Base-by-base conservation (phyloP, 2,329 filamentous ascomycete genomes). In the Ceratocystis huliohia region DNA sequence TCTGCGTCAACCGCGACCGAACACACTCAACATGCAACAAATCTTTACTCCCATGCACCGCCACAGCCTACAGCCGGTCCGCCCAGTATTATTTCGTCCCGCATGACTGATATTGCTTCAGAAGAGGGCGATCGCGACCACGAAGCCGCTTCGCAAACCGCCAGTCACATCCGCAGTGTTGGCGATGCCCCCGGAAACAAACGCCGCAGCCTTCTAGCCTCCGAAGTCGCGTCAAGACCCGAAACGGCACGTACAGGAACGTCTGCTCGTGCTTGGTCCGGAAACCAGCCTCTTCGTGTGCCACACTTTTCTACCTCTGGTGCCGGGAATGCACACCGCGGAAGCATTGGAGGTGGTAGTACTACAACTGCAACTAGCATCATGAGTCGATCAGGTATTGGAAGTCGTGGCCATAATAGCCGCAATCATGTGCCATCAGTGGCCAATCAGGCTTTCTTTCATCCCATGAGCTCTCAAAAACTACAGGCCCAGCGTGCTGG, bases 391-490 rank as follows among this genome's bases (percentile, higher is more conserved):
- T 65, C 66, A 6, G 66, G 66, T 1, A 8, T 25, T 30, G 53
- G 53, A 57, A 68, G 66, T 17, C 64, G 50, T 10, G 64, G 64
- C n/a, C 64, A 68, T n/a, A 71, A 73, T 2, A 93, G 87, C 70
- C 81, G 88, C 59, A 91, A 87, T 73, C 94, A 99, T 79, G 91
- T 96, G 22, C 92, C 94, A 1, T 91, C 88, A 1, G 79, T 99
- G 65, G 88, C 91, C 2, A 91, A 91, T 17, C 88, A 93, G 73
- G 93, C 90, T 65, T 97, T 99, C 78, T 96, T 96, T 74, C 88
- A 88, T 25, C 94, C 94, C 48, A 96, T 99, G 91, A 97, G 92
- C 77, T 96, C 93, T 28, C 91, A 96, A 74, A 88, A 91, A 74
- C 80, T 97, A 63, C 93, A 97, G 76, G 91, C 91, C 65, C 94